Evolutionary conservation across 495 filamentous ascomycete genomes (phyloP).

Genomic region (Penicillium fimorum): DNA sequence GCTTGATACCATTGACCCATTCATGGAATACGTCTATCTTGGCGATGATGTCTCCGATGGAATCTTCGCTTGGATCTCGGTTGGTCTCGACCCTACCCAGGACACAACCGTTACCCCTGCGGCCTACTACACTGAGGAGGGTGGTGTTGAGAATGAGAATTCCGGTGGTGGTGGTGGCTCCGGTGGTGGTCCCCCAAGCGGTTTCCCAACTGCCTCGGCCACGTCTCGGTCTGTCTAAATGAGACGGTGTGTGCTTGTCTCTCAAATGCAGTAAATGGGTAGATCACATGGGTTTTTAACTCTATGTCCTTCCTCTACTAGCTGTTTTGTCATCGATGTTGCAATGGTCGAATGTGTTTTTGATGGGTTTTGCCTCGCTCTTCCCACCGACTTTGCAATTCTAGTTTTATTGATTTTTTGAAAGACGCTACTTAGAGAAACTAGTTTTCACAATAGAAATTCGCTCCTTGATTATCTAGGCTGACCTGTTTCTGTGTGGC

Average conservation of each 20-base stretch:
- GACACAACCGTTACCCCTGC: conserved; percentile 29
- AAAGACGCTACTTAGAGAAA: too few relatives aligned
- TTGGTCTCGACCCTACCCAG: conserved; percentile 33
- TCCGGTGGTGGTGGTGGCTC: conserved; percentile 17
- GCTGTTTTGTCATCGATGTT: background rate
- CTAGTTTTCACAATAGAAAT: too few relatives aligned
- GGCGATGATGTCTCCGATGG: conserved; percentile 33
- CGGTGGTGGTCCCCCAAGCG: conserved; percentile 7
- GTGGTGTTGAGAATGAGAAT: conserved; percentile 36
- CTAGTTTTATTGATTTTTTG: too few relatives aligned
- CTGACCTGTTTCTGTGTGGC: too few relatives aligned
- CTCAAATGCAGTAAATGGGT: background rate
- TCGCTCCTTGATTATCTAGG: too few relatives aligned
- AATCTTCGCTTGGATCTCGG: conserved; percentile 38
- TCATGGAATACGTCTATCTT: conserved; percentile 53
- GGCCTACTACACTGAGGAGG: conserved; percentile 35
- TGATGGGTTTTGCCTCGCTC: background rate
- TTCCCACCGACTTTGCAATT: background rate
- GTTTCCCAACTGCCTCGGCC: background rate
- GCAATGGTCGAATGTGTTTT: background rate
- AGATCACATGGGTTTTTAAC: background rate
- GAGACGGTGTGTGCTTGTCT: background rate
- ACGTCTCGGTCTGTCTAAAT: background rate
- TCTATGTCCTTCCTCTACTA: background rate
- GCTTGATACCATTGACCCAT: conserved; percentile 54